phyloP scores from a whole-genome alignment of 2,329 filamentous ascomycete genomes.

The Aureobasidium sp. region DNA sequence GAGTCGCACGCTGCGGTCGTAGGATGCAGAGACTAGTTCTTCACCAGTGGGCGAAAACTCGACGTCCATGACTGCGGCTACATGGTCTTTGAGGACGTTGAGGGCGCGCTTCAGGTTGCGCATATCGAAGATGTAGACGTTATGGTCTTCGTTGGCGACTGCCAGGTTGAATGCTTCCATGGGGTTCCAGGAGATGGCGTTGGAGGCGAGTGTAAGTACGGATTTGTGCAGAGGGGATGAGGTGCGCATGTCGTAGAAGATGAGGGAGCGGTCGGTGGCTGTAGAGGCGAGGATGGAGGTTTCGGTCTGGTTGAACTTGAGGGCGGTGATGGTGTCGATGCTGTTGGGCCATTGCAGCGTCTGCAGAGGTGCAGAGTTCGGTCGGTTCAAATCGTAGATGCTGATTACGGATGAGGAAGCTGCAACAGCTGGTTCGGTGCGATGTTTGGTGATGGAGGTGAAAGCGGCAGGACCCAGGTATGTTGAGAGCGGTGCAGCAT shows the following conservation, averaged over 20 bases:
- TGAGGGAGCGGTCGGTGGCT: conserved; percentile 74
- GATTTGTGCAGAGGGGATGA: conserved; percentile 74
- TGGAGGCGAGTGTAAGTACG: conserved; percentile 71
- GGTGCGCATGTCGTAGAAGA: conserved; percentile 88
- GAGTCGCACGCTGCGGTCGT: conserved; percentile 78
- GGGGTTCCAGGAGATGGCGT: conserved; percentile 84
- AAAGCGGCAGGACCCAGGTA: conserved; percentile 81
- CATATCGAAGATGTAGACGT: conserved; percentile 89
- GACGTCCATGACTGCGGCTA: conserved; percentile 89
- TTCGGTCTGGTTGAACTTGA: conserved; percentile 90
- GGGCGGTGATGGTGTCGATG: conserved; percentile 79
- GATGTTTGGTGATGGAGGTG: conserved; percentile 75
- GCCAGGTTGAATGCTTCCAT: conserved; percentile 97
- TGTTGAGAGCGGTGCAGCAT: conserved; percentile 66
- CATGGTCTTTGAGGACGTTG: conserved; percentile 85
- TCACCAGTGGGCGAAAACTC: conserved; percentile 93
- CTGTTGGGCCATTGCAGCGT: conserved; percentile 79
- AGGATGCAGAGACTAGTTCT: conserved; percentile 82
- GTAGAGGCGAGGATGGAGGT: conserved; percentile 82
- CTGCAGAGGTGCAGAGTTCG: conserved; percentile 68
- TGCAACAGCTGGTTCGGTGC: conserved; percentile 69
- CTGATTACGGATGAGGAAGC: conserved; percentile 64
- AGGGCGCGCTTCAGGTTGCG: conserved; percentile 78
- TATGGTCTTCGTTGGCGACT: conserved; percentile 89
- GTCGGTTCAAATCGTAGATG: conserved; percentile 78